Conservation (phyloP, 306 rosid species). For the Dalbergia cochinchinensis region DNA sequence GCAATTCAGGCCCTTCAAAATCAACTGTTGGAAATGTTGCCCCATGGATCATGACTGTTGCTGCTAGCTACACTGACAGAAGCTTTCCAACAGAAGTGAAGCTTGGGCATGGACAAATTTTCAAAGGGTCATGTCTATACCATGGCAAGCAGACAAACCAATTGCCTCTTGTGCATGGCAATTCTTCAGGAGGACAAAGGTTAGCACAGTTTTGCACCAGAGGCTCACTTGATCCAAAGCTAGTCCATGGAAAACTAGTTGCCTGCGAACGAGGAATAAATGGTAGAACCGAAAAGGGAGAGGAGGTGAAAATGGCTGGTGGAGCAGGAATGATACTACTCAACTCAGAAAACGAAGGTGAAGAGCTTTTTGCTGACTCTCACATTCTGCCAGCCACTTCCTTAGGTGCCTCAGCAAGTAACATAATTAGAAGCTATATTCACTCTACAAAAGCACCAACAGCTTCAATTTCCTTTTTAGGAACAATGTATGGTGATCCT, state of each 20-base stretch:
- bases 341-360: conserved; percentile 58
- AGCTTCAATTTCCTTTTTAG: conserved; percentile 58
- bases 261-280: conserved; percentile 62
- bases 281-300: conserved; percentile 57
- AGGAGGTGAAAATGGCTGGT: conserved; percentile 63
- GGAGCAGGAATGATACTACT: conserved; percentile 68
- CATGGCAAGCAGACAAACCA: conserved; percentile 51
- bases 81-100: conserved; percentile 60
- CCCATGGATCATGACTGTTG: conserved; percentile 78
- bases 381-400: conserved; percentile 65
- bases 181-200: conserved; percentile 51
- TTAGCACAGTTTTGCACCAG: conserved; percentile 51
- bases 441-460: conserved; percentile 42
- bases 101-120: conserved; percentile 64
- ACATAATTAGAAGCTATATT: conserved; percentile 45
- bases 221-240: conserved; percentile 54
- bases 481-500: conserved; percentile 58
- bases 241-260: conserved; percentile 64
- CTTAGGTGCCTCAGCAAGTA: conserved; percentile 62
- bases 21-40: conserved; percentile 64
- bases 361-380: conserved; percentile 69
- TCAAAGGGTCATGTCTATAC: conserved; percentile 66
- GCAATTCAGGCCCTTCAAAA: conserved; percentile 66
- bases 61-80: conserved; percentile 73
- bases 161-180: conserved; percentile 59